Percentiles rank a stretch among this genome's conserved stretches.
phyloP scores from a whole-genome alignment of 139 green algal genomes.

The Tetratostichococcus sp. region DNA sequence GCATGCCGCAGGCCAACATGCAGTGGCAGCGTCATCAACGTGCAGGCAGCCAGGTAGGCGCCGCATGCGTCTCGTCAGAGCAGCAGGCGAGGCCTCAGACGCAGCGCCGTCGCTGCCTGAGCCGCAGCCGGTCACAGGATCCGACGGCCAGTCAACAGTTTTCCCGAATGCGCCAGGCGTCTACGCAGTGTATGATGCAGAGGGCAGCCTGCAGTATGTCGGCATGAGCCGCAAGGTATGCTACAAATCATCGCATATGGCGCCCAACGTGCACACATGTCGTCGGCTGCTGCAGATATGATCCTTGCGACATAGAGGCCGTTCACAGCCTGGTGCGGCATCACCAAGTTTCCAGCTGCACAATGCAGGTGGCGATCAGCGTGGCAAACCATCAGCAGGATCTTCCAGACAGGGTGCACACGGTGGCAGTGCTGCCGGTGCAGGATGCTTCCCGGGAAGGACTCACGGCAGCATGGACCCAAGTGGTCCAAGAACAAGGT shows the following conservation, averaged over 20 bases:
- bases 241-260: not conserved
- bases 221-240: conserved; percentile 60
- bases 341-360: not conserved
- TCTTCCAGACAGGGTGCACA: conserved; percentile 60
- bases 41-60: too few relatives aligned
- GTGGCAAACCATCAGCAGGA: conserved; percentile 61
- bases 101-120: not conserved
- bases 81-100: too few relatives aligned
- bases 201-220: conserved; percentile 61
- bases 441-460: conserved; percentile 50
- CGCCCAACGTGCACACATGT: too few relatives aligned
- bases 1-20: too few relatives aligned
- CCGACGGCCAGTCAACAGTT: not conserved
- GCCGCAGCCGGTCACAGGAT: not conserved
- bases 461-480: conserved; percentile 77
- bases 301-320: too few relatives aligned
- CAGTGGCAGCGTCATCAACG: too few relatives aligned
- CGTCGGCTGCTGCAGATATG: not conserved
- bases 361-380: conserved; percentile 57
- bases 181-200: conserved; percentile 66
- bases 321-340: not conserved
- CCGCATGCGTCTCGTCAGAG: too few relatives aligned
- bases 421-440: conserved; percentile 50
- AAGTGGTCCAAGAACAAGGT: conserved; percentile 72
- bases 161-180: conserved; percentile 46